A percentile compares a stretch with the other conserved stretches of the same genome.
These are phyloP conservation scores for Blastocrithidia nonstop DNA, from an alignment of 208 protist species.

Conservation along the genomic window DNA sequence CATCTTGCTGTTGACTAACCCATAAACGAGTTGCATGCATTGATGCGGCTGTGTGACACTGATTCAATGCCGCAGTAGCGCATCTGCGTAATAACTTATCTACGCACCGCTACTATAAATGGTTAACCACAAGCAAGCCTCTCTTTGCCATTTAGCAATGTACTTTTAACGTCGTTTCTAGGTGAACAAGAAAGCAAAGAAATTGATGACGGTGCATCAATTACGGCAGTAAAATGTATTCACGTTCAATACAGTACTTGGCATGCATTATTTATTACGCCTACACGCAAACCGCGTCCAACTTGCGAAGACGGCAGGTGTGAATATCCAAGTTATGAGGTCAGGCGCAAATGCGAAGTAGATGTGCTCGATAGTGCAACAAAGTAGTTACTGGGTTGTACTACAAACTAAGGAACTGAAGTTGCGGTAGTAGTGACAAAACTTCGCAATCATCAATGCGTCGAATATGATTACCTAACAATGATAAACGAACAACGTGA, in stretches of 20 bases:
- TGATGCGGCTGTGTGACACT: neutral
- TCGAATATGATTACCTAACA: conserved; percentile 58
- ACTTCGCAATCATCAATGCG: conserved; percentile 64
- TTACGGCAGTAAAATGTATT: conserved; percentile 38
- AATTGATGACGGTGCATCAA: conserved; percentile 46
- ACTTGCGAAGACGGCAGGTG: conserved; percentile 49
- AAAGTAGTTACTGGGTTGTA: conserved; percentile 68
- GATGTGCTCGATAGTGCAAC: conserved; percentile 64
- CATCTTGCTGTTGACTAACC: no score
- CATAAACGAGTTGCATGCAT: neutral
- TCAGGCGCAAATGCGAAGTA: conserved; percentile 67
- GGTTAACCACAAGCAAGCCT: conserved; percentile 19
- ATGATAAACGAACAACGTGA: conserved; percentile 57
- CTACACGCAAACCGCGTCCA: conserved; percentile 32
- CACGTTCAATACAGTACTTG: conserved; percentile 32
- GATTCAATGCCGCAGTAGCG: neutral
- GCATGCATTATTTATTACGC: conserved; percentile 22
- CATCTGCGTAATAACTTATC: neutral
- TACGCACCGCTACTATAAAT: no score
- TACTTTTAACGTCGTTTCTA: conserved; percentile 25
- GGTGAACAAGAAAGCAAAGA: conserved; percentile 25
- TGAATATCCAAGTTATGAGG: conserved; percentile 24
- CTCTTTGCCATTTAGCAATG: conserved; percentile 36
- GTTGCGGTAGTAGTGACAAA: conserved; percentile 41
- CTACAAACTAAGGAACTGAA: conserved; percentile 69